These are phyloP conservation scores for Dactylonectria estremocensis DNA, from an alignment of 2,329 filamentous ascomycete species.

Conservation along the genomic window DNA sequence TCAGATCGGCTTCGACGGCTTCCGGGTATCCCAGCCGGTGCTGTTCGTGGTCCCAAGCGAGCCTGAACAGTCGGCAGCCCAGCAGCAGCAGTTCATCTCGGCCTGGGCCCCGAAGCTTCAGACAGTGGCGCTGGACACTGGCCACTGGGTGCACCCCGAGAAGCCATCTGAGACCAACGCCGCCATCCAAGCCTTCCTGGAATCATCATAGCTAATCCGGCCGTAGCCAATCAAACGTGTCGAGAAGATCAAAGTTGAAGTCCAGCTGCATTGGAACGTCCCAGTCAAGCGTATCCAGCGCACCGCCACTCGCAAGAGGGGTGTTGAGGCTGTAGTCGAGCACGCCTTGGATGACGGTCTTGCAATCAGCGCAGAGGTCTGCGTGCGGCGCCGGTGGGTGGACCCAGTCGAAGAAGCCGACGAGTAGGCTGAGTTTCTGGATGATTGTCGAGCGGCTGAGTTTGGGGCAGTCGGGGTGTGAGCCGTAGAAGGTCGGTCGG, in stretches of 20 bases:
- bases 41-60: slow-evolving; percentile 45
- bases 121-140: slow-evolving; percentile 51
- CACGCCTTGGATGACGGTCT: slow-evolving; percentile 65
- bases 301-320: slow-evolving; percentile 36
- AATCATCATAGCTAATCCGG: slow-evolving; percentile 20
- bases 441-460: slow-evolving; percentile 65
- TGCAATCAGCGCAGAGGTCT: slow-evolving; percentile 63
- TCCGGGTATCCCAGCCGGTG: slow-evolving; percentile 37
- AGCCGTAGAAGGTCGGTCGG: slow-evolving; percentile 56
- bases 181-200: slow-evolving; percentile 41
- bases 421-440: slow-evolving; percentile 66
- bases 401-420: slow-evolving; percentile 68
- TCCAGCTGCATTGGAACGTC: slow-evolving; percentile 51
- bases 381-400: slow-evolving; percentile 64
- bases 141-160: slow-evolving; percentile 56
- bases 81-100: slow-evolving; percentile 47
- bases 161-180: slow-evolving; percentile 40
- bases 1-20: slow-evolving; percentile 40
- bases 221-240: slow-evolving; percentile 66
- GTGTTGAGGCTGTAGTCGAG: slow-evolving; percentile 65
- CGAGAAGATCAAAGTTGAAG: slow-evolving; percentile 65
- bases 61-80: slow-evolving; percentile 24
- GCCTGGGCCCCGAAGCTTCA: slow-evolving; percentile 54
- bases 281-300: slow-evolving; percentile 52
- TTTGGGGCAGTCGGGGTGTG: slow-evolving; percentile 51